Conservation (phyloP, 768 basidiomycete species). For the Symmetrospora coprosmae region DNA sequence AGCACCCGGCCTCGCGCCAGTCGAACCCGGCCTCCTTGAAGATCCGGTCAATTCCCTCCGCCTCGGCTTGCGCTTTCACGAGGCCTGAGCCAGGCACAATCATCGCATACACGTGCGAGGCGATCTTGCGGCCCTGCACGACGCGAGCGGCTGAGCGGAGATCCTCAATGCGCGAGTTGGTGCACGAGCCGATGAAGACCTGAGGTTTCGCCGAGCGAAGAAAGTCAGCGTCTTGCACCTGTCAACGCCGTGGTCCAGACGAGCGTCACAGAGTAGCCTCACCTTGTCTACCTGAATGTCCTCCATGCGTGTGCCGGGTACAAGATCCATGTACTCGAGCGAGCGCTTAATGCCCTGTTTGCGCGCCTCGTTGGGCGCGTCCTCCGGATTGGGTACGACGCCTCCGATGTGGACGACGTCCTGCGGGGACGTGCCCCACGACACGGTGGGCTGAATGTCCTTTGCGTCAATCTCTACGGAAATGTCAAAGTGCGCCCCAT, state of each 20-base stretch:
- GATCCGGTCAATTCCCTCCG: conserved; percentile 68
- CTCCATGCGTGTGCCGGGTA: conserved; percentile 62
- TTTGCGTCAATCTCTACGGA: conserved; percentile 65
- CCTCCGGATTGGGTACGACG: conserved; percentile 58
- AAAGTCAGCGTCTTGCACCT: background rate
- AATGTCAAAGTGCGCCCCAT: conserved; percentile 68
- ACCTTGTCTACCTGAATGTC: conserved; percentile 63
- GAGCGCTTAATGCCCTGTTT: conserved; percentile 59
- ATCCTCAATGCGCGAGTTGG: conserved; percentile 86
- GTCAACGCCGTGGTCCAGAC: too few relatives aligned
- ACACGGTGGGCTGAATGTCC: conserved; percentile 77
- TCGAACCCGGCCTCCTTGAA: conserved; percentile 86
- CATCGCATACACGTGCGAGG: conserved; percentile 66
- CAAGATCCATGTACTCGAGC: conserved; percentile 73
- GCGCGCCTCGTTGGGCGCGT: conserved; percentile 51
- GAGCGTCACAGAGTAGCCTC: background rate
- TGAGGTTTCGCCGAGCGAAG: background rate
- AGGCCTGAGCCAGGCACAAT: conserved; percentile 81
- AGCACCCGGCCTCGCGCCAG: conserved; percentile 89
- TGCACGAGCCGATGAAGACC: conserved; percentile 86
- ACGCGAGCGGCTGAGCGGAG: conserved; percentile 71
- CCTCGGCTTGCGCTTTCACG: conserved; percentile 79
- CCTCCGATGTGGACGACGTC: conserved; percentile 74
- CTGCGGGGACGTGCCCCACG: conserved; percentile 86
- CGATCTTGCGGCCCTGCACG: conserved; percentile 57